These are phyloP conservation scores for Balansia obtecta DNA, from an alignment of 2,329 filamentous ascomycete genomes.

Conservation along the genomic window DNA sequence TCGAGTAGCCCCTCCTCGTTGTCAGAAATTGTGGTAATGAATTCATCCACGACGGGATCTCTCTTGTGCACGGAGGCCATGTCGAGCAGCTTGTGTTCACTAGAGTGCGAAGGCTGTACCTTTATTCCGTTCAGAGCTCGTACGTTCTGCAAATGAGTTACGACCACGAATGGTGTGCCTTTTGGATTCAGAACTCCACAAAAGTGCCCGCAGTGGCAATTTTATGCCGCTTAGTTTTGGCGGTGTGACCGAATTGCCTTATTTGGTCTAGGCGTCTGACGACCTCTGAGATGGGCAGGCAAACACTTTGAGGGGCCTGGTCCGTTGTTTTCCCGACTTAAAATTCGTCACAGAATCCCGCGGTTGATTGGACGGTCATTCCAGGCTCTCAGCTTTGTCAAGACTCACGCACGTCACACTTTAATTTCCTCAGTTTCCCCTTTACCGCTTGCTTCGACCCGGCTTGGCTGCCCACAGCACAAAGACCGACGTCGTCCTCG, in stretches of 20 bases:
- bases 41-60: constrained; percentile 41
- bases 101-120: constrained; percentile 5
- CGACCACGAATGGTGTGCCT: not conserved
- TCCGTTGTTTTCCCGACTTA: constrained; percentile 12
- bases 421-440: constrained; percentile 8
- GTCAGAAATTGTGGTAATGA: constrained; percentile 47
- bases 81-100: not conserved
- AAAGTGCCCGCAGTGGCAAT: constrained; percentile 1
- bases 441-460: constrained; percentile 8
- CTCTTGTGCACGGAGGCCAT: constrained; percentile 39
- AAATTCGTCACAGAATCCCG: constrained; percentile 9
- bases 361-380: constrained; percentile 28
- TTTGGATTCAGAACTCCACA: not conserved
- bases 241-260: constrained; percentile 10
- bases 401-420: constrained; percentile 1
- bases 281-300: not conserved
- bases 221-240: constrained; percentile 16
- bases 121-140: not conserved
- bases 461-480: not conserved
- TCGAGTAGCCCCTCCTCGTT: constrained; percentile 39
- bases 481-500: constrained; percentile 1
- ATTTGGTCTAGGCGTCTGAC: not conserved
- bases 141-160: not conserved
- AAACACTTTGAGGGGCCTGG: not conserved
- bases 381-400: not conserved